phyloP scores from a whole-genome alignment of 176 grass and related monocot species.

The Musa troglodytarum region DNA sequence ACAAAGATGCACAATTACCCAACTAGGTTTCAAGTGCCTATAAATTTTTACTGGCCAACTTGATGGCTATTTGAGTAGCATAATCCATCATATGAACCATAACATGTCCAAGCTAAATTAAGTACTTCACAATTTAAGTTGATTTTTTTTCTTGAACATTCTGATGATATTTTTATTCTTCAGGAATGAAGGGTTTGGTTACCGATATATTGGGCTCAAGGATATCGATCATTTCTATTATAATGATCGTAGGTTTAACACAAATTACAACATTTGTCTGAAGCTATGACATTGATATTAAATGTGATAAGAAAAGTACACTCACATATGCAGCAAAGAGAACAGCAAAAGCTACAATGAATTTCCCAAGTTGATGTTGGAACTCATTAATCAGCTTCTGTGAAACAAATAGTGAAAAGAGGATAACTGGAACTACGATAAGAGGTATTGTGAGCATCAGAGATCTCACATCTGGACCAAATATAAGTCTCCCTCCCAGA shows the following conservation, averaged over 20 bases:
- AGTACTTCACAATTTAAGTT: too few relatives aligned
- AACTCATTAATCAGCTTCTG: conserved; percentile 39
- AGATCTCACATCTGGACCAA: conserved; percentile 64
- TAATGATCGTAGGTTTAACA: neutral
- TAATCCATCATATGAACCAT: too few relatives aligned
- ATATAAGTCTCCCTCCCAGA: conserved; percentile 66
- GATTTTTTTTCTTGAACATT: too few relatives aligned
- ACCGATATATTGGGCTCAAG: too few relatives aligned
- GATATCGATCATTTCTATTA: neutral
- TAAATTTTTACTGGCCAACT: too few relatives aligned
- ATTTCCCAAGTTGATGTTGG: conserved; percentile 39
- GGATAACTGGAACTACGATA: conserved; percentile 44
- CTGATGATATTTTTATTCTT: too few relatives aligned
- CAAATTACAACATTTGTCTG: neutral
- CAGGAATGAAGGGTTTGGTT: too few relatives aligned
- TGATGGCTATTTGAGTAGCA: too few relatives aligned
- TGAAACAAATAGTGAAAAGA: conserved; percentile 50
- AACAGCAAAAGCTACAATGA: conserved; percentile 37
- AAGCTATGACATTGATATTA: conserved; percentile 10
- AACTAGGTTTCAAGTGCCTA: too few relatives aligned
- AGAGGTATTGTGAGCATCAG: conserved; percentile 49
- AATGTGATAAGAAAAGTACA: conserved; percentile 12
- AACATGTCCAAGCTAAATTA: too few relatives aligned
- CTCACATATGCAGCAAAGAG: conserved; percentile 61
- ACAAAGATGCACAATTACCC: too few relatives aligned